Conservation (phyloP, 140 eudicot species). For the Stevia rebaudiana region DNA sequence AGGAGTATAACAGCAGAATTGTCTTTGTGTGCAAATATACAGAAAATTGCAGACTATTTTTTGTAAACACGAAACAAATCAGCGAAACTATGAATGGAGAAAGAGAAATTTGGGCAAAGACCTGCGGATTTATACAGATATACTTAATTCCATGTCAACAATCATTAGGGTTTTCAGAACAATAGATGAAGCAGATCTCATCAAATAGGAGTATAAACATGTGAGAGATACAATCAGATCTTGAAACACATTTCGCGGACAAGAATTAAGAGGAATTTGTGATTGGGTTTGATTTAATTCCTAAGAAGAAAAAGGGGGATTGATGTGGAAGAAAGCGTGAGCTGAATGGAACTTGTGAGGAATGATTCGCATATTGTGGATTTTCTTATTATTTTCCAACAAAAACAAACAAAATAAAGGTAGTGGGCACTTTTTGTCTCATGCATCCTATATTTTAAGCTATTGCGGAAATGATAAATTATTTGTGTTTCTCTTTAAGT, state of each 20-base stretch:
- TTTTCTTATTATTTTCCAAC: not conserved
- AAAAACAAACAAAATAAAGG: constrained; percentile 16
- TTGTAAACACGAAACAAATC: constrained; percentile 20
- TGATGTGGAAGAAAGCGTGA: constrained; percentile 30
- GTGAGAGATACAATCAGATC: not conserved
- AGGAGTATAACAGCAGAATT: constrained; percentile 3
- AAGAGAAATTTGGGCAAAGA: constrained; percentile 10
- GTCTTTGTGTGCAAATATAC: not conserved
- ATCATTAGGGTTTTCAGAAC: constrained; percentile 3
- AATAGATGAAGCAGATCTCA: constrained; percentile 5
- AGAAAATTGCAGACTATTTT: constrained; percentile 1
- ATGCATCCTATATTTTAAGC: not conserved
- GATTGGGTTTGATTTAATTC: constrained; percentile 10
- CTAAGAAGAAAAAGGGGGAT: constrained; percentile 14
- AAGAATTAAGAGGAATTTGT: constrained; percentile 5
- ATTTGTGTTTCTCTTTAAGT: not conserved
- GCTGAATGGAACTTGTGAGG: constrained; percentile 28
- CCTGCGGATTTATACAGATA: constrained; percentile 14
- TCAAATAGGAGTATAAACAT: not conserved
- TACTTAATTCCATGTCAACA: not conserved
- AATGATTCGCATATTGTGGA: constrained; percentile 29
- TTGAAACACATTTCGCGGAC: not conserved
- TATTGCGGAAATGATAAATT: not conserved
- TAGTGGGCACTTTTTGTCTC: constrained; percentile 10
- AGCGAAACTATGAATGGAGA: constrained; percentile 4